Percentiles rank a stretch among this genome's conserved stretches.
These are phyloP conservation scores for Leptomonas pyrrhocoris DNA, from an alignment of 208 protist species.

Conservation along the genomic window DNA sequence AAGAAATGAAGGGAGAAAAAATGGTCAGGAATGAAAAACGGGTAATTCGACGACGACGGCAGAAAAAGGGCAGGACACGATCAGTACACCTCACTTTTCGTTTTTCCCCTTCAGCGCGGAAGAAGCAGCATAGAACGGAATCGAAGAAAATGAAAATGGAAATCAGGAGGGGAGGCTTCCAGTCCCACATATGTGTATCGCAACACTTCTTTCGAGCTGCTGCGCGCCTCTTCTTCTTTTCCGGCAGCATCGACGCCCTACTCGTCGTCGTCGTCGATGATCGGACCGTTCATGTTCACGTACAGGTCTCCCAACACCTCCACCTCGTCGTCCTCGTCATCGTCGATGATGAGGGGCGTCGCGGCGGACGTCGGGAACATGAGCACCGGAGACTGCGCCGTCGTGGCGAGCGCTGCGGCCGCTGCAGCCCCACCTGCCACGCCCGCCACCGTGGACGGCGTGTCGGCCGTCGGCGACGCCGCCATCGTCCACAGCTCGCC, in stretches of 20 bases:
- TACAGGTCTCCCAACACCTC: constrained; percentile 82
- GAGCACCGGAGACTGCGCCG: constrained; percentile 8
- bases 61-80: not conserved
- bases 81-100: too few relatives aligned
- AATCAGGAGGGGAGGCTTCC: too few relatives aligned
- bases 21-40: not conserved
- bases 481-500: constrained; percentile 41
- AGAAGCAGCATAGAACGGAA: too few relatives aligned
- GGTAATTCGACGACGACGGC: not conserved
- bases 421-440: too few relatives aligned
- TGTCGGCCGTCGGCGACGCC: constrained; percentile 19
- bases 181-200: too few relatives aligned
- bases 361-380: constrained; percentile 24
- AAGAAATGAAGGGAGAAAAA: not conserved
- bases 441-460: constrained; percentile 17
- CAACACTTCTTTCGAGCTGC: not conserved
- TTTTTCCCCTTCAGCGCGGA: too few relatives aligned
- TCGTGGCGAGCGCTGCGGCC: constrained; percentile 1
- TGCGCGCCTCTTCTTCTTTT: not conserved
- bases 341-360: constrained; percentile 32
- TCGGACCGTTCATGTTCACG: constrained; percentile 81
- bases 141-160: too few relatives aligned
- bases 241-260: not conserved
- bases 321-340: constrained; percentile 87
- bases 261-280: constrained; percentile 82